Conservation (phyloP, 106 monocot genomes). For the Dendrobium catenatum region DNA sequence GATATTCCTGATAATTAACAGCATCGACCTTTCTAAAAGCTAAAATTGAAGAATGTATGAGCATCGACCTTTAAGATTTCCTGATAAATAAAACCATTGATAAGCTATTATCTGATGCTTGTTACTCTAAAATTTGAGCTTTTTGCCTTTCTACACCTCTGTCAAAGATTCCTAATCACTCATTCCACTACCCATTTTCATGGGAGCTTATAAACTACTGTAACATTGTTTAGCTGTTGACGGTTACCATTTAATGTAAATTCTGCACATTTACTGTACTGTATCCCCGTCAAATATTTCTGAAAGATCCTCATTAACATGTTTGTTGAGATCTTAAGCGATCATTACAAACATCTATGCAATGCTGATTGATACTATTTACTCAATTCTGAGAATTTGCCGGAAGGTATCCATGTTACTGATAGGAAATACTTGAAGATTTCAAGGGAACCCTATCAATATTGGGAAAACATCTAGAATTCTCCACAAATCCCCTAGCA, state of each 20-base stretch:
- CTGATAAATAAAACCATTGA: not conserved
- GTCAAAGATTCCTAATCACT: not conserved
- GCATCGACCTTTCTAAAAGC: not conserved
- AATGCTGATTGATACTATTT: not conserved
- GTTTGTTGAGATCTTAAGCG: too few relatives aligned
- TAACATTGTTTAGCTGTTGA: not conserved
- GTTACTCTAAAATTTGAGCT: not conserved
- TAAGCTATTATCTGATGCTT: not conserved
- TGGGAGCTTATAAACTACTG: not conserved
- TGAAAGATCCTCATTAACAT: not conserved
- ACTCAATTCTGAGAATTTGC: not conserved
- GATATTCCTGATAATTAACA: not conserved
- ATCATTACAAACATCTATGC: not conserved
- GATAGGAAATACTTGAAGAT: too few relatives aligned
- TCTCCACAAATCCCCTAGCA: too few relatives aligned
- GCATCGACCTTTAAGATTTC: too few relatives aligned
- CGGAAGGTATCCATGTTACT: not conserved
- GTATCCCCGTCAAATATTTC: not conserved
- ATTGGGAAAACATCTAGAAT: too few relatives aligned
- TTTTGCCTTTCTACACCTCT: not conserved
- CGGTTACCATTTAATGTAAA: not conserved
- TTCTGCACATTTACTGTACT: not conserved
- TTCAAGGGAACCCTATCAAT: too few relatives aligned
- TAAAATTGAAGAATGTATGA: not conserved
- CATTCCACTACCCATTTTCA: not conserved